Conservation (phyloP, 345 rosid species). For the Viola odorata region DNA sequence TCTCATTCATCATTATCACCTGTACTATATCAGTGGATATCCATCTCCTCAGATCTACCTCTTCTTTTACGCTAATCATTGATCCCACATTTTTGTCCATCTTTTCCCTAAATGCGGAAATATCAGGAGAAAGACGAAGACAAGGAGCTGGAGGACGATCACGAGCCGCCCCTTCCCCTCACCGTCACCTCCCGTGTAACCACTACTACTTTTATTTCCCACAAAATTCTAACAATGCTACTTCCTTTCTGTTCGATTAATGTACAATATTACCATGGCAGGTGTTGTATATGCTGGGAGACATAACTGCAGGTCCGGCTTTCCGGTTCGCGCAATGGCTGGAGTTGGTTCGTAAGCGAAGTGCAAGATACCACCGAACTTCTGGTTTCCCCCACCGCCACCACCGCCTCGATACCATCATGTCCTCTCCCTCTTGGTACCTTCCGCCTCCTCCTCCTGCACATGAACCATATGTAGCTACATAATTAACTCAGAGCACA, state of each 20-base stretch:
- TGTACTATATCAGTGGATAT: neutral
- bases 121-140: constrained; percentile 64
- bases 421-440: constrained; percentile 24
- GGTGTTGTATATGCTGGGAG: constrained; percentile 99
- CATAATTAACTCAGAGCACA: too few relatives aligned
- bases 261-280: constrained; percentile 22
- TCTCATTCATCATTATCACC: neutral
- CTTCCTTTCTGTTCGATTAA: neutral
- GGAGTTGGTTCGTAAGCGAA: constrained; percentile 95
- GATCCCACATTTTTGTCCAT: too few relatives aligned
- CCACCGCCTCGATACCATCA: constrained; percentile 41
- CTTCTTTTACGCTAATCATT: neutral
- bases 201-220: neutral
- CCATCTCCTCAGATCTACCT: neutral
- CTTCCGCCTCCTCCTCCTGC: neutral
- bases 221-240: neutral
- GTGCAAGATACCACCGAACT: constrained; percentile 50
- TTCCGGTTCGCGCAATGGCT: constrained; percentile 88
- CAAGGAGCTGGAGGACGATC: constrained; percentile 53
- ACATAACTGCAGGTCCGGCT: constrained; percentile 79
- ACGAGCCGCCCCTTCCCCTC: constrained; percentile 65
- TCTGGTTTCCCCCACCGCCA: constrained; percentile 85
- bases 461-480: too few relatives aligned
- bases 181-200: constrained; percentile 93
- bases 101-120: constrained; percentile 3